These are phyloP conservation scores for Blastocystis sp. DNA, from an alignment of 352 stramenopile species.

Conservation along the genomic window DNA sequence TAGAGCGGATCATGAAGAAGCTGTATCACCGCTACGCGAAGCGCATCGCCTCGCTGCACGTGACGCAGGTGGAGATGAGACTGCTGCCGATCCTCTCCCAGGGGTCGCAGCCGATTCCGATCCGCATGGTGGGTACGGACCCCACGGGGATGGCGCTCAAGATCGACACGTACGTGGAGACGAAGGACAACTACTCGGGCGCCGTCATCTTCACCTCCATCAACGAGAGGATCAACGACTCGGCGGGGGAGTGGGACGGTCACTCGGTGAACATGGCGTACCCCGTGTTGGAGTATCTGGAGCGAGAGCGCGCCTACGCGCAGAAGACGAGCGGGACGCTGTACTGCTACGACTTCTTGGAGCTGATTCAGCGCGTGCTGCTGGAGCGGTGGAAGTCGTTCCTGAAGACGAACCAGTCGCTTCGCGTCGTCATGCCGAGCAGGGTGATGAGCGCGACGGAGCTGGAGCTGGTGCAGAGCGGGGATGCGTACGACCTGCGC, in stretches of 20 bases:
- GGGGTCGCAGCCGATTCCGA: slow-evolving; percentile 89
- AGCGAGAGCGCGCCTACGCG: slow-evolving; percentile 88
- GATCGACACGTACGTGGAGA: slow-evolving; percentile 98
- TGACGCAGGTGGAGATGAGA: slow-evolving; percentile 95
- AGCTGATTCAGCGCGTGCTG: slow-evolving; percentile 94
- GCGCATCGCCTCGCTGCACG: slow-evolving; percentile 87
- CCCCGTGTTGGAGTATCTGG: slow-evolving; percentile 91
- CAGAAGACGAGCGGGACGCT: slow-evolving; percentile 88
- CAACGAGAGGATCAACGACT: slow-evolving; percentile 81
- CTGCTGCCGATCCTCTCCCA: slow-evolving; percentile 81
- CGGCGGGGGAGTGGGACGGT: slow-evolving; percentile 88
- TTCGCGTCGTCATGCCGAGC: slow-evolving; percentile 63
- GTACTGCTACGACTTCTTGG: slow-evolving; percentile 98
- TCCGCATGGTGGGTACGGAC: slow-evolving; percentile 93
- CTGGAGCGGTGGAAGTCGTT: slow-evolving; percentile 91
- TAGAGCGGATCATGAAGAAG: slow-evolving; percentile 90
- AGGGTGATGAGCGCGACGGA: slow-evolving; percentile 81
- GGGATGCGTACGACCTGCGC: slow-evolving; percentile 79
- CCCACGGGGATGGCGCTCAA: slow-evolving; percentile 98
- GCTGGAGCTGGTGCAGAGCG: slow-evolving; percentile 78
- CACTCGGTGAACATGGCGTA: slow-evolving; percentile 93
- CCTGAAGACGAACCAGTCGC: slow-evolving; percentile 76
- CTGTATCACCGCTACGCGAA: slow-evolving; percentile 85
- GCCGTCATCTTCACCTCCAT: slow-evolving; percentile 76
- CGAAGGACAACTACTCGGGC: slow-evolving; percentile 80